phyloP scores from a whole-genome alignment of 768 basidiomycete species.

The Chalciporus sphaerocephalus region DNA sequence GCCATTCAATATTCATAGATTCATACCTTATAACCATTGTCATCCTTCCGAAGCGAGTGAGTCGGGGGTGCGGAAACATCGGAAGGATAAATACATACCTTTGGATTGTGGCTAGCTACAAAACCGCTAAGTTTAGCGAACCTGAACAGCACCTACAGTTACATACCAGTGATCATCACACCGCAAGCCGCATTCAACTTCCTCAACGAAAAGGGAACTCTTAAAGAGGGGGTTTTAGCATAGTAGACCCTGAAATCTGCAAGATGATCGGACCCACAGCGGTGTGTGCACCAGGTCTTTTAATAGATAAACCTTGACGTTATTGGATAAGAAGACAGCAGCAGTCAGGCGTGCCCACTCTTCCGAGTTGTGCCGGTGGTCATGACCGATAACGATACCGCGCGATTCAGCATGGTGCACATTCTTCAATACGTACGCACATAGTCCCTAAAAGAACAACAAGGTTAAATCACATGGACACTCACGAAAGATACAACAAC shows the following conservation, averaged over 20 bases:
- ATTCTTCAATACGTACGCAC: constrained; percentile 59
- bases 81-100: constrained; percentile 41
- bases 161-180: constrained; percentile 83
- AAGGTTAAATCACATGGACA: background rate
- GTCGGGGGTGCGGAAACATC: constrained; percentile 3
- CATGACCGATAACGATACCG: constrained; percentile 82
- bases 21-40: constrained; percentile 82
- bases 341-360: constrained; percentile 77
- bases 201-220: constrained; percentile 78
- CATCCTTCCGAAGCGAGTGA: constrained; percentile 45
- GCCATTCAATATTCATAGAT: background rate
- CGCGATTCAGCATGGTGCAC: constrained; percentile 49
- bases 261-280: constrained; percentile 42
- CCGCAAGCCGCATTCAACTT: constrained; percentile 68
- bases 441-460: constrained; percentile 56
- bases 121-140: constrained; percentile 1
- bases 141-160: background rate
- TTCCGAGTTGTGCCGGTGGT: constrained; percentile 78
- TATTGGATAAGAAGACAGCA: constrained; percentile 57
- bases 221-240: constrained; percentile 25
- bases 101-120: constrained; percentile 83
- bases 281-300: constrained; percentile 76
- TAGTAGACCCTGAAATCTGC: background rate
- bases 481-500: constrained; percentile 1
- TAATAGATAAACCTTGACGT: constrained; percentile 66